These are phyloP conservation scores for Huntiella bhutanensis DNA, from an alignment of 2,329 filamentous ascomycete genomes.

Conservation along the genomic window DNA sequence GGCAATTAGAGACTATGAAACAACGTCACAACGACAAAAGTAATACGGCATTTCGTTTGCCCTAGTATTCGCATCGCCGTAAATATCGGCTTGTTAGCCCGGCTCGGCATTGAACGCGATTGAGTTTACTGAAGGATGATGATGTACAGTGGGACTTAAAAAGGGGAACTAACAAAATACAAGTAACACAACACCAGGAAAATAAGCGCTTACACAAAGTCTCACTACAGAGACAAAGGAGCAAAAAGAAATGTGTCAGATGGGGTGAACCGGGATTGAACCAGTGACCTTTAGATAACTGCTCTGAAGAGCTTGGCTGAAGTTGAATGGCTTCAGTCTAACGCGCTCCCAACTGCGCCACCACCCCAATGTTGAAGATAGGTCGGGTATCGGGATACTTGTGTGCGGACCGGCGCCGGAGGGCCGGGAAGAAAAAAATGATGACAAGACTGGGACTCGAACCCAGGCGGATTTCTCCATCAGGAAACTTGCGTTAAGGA, in stretches of 20 bases:
- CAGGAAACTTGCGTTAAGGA: conserved; percentile 10
- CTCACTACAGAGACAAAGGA: neutral
- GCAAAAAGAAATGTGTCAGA: neutral
- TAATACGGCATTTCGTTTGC: no score
- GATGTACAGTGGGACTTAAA: neutral
- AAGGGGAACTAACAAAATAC: neutral
- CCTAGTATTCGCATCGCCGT: no score
- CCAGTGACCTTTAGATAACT: conserved; percentile 11
- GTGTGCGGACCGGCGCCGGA: no score
- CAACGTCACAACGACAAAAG: no score
- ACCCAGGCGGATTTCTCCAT: conserved; percentile 12
- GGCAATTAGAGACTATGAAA: no score
- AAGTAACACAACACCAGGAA: neutral
- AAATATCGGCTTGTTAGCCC: no score
- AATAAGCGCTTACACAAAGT: neutral
- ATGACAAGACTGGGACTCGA: conserved; percentile 12
- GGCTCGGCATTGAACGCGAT: no score
- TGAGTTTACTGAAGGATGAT: neutral
- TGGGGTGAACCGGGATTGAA: conserved; percentile 11
- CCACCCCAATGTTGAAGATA: conserved; percentile 1
- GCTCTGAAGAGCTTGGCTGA: conserved; percentile 12
- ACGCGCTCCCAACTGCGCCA: conserved; percentile 10
- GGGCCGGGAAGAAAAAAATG: neutral
- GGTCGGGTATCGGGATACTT: conserved; percentile 7
- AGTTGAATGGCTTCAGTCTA: conserved; percentile 7